These are phyloP conservation scores for Mangifera indica DNA, from an alignment of 345 rosid genomes.

Conservation along the genomic window DNA sequence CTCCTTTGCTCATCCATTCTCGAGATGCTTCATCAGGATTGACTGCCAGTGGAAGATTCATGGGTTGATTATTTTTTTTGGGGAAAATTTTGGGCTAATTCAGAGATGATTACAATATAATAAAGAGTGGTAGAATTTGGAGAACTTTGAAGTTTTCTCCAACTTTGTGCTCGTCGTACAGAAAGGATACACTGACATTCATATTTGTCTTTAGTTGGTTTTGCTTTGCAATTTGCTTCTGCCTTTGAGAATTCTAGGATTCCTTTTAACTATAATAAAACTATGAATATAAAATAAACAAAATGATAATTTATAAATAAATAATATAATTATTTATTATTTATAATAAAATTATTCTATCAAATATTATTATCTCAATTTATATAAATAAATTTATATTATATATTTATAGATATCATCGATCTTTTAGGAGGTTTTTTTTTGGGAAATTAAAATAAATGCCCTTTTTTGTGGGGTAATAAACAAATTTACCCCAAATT, in stretches of 20 bases:
- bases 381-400: too few species aligned
- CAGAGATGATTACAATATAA: slow-evolving; percentile 21
- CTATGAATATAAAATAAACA: too few species aligned
- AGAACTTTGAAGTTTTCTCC: slow-evolving; percentile 35
- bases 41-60: slow-evolving; percentile 27
- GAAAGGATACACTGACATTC: slow-evolving; percentile 33
- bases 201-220: slow-evolving; percentile 23
- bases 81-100: slow-evolving; percentile 14
- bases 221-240: slow-evolving; percentile 15
- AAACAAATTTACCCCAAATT: too few species aligned
- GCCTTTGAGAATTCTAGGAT: slow-evolving; percentile 12
- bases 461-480: too few species aligned
- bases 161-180: background rate
- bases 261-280: too few species aligned
- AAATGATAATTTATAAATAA: too few species aligned
- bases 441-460: too few species aligned
- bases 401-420: too few species aligned
- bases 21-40: slow-evolving; percentile 27
- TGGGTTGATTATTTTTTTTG: background rate
- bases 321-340: too few species aligned
- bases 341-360: too few species aligned
- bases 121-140: slow-evolving; percentile 19
- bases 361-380: too few species aligned
- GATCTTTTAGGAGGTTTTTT: too few species aligned
- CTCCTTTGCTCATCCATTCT: slow-evolving; percentile 47